phyloP scores from a whole-genome alignment of 116 monocot genomes.

The Posidonia oceanica region DNA sequence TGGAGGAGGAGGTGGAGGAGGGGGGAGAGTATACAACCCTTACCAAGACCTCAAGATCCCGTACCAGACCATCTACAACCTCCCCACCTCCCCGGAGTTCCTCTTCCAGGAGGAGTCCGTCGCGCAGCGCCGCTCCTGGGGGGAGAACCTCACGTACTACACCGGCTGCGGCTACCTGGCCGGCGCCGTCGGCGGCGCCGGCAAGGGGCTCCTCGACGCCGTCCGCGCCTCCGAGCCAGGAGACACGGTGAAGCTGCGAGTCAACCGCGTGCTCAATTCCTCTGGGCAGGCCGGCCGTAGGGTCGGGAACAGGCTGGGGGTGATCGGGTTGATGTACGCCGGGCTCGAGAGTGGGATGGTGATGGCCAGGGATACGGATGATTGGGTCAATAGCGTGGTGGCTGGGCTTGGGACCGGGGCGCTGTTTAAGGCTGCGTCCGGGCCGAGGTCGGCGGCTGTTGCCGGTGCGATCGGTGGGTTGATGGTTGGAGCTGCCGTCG shows the following conservation, averaged over 20 bases:
- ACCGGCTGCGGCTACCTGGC: constrained; percentile 56
- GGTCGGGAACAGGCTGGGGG: constrained; percentile 48
- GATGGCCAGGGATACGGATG: constrained; percentile 33
- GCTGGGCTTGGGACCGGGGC: constrained; percentile 64
- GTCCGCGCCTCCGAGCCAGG: constrained; percentile 24
- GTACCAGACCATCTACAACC: constrained; percentile 33
- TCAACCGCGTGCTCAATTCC: constrained; percentile 55
- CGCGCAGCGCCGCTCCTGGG: constrained; percentile 58
- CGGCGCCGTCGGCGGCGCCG: constrained; percentile 40
- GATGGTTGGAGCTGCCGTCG: constrained; percentile 44
- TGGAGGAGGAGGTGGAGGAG: too few relatives aligned
- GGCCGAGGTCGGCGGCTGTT: constrained; percentile 56
- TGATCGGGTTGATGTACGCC: constrained; percentile 67
- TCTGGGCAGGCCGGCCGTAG: constrained; percentile 48
- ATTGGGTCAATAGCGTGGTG: constrained; percentile 55
- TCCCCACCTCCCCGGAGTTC: constrained; percentile 67
- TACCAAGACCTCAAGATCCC: constrained; percentile 60
- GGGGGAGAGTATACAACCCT: constrained; percentile 39
- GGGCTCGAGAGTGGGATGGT: constrained; percentile 73
- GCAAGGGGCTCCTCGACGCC: constrained; percentile 30
- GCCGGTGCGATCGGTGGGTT: constrained; percentile 67
- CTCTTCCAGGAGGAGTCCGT: constrained; percentile 72
- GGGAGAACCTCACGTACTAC: constrained; percentile 80
- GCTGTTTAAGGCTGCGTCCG: constrained; percentile 48
- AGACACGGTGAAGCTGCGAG: constrained; percentile 37